phyloP scores from a whole-genome alignment of 1,284 basidiomycete genomes.

The Mycena sp. region DNA sequence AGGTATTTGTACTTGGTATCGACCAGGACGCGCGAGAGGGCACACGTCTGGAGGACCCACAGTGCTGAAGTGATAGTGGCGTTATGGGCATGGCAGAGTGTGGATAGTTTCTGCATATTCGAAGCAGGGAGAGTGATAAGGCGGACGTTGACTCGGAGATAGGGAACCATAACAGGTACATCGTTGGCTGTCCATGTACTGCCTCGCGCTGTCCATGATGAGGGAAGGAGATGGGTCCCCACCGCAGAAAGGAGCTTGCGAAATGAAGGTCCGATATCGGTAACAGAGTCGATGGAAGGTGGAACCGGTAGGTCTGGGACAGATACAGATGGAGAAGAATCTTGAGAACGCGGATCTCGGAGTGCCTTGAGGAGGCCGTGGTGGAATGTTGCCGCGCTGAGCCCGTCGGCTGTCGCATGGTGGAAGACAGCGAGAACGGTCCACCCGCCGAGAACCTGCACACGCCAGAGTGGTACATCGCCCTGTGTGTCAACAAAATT shows the following conservation, averaged over 20 bases:
- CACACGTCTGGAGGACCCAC: constrained; percentile 34
- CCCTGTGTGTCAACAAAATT: constrained; percentile 35
- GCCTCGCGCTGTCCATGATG: constrained; percentile 34
- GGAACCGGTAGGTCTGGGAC: constrained; percentile 33
- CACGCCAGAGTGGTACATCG: constrained; percentile 49
- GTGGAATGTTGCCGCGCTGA: constrained; percentile 51
- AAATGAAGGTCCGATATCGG: constrained; percentile 44
- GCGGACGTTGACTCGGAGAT: constrained; percentile 33
- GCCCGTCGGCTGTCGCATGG: constrained; percentile 51
- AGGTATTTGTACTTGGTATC: constrained; percentile 35
- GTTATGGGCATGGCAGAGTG: constrained; percentile 41
- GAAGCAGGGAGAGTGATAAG: constrained; percentile 39
- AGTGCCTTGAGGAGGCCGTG: constrained; percentile 44
- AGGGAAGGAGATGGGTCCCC: constrained; percentile 39
- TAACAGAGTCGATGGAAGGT: constrained; percentile 43
- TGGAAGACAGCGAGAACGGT: constrained; percentile 49
- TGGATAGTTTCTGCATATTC: constrained; percentile 35
- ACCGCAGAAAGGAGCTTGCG: constrained; percentile 36
- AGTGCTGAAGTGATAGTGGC: constrained; percentile 47
- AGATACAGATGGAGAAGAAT: constrained; percentile 19
- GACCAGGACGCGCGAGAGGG: constrained; percentile 41
- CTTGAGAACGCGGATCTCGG: not conserved
- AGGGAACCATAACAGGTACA: constrained; percentile 26
- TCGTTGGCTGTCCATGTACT: constrained; percentile 48
- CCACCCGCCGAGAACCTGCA: constrained; percentile 43